phyloP scores from a whole-genome alignment of 768 basidiomycete genomes.

The Lentinula boryana region DNA sequence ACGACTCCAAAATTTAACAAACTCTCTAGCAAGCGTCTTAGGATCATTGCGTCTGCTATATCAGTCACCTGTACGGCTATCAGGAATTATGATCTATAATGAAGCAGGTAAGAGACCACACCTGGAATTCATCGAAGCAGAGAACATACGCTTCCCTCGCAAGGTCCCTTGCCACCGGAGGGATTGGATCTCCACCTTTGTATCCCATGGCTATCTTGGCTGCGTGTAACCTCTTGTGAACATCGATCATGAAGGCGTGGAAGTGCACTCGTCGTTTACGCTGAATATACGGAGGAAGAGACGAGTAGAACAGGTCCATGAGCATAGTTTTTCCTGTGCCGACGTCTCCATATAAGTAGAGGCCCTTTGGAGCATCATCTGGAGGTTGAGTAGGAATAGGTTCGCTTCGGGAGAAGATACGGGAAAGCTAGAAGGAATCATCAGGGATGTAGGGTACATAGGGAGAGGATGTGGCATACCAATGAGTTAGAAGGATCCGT shows the following conservation, averaged over 20 bases:
- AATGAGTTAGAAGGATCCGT: conserved; percentile 30
- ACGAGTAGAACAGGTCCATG: conserved; percentile 95
- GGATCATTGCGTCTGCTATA: conserved; percentile 97
- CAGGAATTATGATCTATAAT: neutral
- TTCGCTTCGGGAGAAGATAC: conserved; percentile 35
- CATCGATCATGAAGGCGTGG: conserved; percentile 99
- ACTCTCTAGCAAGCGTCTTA: conserved; percentile 83
- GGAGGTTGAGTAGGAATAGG: conserved; percentile 35
- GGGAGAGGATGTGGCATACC: conserved; percentile 20
- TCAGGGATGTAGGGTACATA: conserved; percentile 18
- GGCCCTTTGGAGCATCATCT: conserved; percentile 65
- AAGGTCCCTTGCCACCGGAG: conserved; percentile 81
- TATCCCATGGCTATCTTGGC: conserved; percentile 68
- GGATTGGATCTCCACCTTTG: conserved; percentile 74
- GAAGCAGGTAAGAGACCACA: conserved; percentile 24
- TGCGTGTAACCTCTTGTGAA: conserved; percentile 87
- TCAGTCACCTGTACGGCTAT: conserved; percentile 68
- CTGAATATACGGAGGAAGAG: conserved; percentile 60
- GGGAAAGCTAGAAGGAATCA: conserved; percentile 33
- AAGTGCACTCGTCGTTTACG: conserved; percentile 92
- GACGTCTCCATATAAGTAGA: conserved; percentile 95
- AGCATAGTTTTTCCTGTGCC: conserved; percentile 99
- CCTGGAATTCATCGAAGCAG: conserved; percentile 99
- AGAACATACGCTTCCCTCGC: conserved; percentile 80
- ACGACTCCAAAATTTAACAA: conserved; percentile 86